A percentile compares a stretch with the other conserved stretches of the same genome.
Conservation (phyloP, 768 basidiomycete species). For the Leccinum uliginosum region DNA sequence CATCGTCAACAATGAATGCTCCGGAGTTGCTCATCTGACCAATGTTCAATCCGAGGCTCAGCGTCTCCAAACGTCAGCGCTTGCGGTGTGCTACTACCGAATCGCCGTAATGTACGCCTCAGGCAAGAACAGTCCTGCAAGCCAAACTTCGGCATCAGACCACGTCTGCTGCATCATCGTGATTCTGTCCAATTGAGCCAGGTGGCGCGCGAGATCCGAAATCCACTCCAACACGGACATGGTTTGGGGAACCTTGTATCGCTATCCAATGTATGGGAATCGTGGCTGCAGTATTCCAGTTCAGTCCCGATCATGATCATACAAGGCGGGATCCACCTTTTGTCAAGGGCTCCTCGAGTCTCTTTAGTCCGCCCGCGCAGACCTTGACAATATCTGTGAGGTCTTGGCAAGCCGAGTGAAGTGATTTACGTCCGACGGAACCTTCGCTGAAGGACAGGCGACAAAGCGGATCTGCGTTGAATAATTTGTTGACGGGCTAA, state of each 20-base stretch:
- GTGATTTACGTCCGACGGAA: constrained; percentile 70
- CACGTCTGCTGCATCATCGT: constrained; percentile 47
- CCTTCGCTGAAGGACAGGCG: constrained; percentile 88
- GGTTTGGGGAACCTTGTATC: constrained; percentile 80
- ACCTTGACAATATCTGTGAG: constrained; percentile 78
- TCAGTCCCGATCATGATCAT: not conserved
- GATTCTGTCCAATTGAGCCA: constrained; percentile 76
- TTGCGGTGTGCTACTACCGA: constrained; percentile 91
- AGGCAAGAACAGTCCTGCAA: constrained; percentile 94
- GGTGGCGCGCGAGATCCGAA: constrained; percentile 72
- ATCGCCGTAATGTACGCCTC: constrained; percentile 96
- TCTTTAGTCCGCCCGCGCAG: constrained; percentile 84
- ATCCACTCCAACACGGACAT: constrained; percentile 87
- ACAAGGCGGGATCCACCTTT: constrained; percentile 55
- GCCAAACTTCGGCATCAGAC: constrained; percentile 76
- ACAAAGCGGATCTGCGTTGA: constrained; percentile 76
- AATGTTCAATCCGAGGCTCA: constrained; percentile 76
- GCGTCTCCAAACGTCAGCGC: constrained; percentile 88
- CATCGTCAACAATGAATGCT: constrained; percentile 87
- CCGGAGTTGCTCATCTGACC: constrained; percentile 73
- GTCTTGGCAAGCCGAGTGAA: constrained; percentile 75
- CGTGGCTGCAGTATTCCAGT: constrained; percentile 51
- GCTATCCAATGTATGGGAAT: constrained; percentile 85
- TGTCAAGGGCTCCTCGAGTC: constrained; percentile 87
- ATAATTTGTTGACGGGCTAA: constrained; percentile 61